Evolutionary conservation across 345 rosid genomes (phyloP).

Genomic region (Populus nigra): DNA sequence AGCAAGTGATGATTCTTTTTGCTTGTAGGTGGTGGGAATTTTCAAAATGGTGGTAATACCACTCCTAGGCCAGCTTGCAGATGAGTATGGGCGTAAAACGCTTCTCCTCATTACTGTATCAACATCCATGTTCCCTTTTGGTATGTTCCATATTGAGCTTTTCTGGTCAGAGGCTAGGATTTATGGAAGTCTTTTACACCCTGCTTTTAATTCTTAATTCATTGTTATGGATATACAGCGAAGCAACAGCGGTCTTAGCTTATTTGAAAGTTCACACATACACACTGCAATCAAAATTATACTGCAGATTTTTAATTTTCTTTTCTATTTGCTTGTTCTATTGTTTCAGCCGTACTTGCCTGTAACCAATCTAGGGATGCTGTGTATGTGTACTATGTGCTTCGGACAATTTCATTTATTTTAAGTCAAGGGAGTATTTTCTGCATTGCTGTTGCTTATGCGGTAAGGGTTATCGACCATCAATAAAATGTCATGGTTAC

Average conservation of each 20-base stretch:
- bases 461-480: constrained; percentile 27
- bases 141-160: constrained; percentile 23
- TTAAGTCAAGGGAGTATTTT: constrained; percentile 59
- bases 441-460: constrained; percentile 54
- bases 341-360: constrained; percentile 47
- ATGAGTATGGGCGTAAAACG: constrained; percentile 56
- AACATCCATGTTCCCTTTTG: constrained; percentile 48
- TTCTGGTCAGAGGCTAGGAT: not conserved
- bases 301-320: not conserved
- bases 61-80: constrained; percentile 56
- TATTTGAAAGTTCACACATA: not conserved
- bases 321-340: constrained; percentile 1
- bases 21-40: constrained; percentile 47
- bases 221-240: not conserved
- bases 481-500: not conserved
- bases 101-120: constrained; percentile 46
- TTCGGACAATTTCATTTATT: constrained; percentile 51
- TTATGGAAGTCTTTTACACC: not conserved
- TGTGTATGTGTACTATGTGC: constrained; percentile 51
- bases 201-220: not conserved
- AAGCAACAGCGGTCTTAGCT: not conserved
- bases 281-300: not conserved
- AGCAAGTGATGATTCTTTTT: not conserved
- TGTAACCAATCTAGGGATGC: constrained; percentile 36
- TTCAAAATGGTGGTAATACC: constrained; percentile 60